A percentile compares a stretch with the other conserved stretches of the same genome.
phyloP scores from a whole-genome alignment of 768 basidiomycete species.

The Myochromella boudieri region DNA sequence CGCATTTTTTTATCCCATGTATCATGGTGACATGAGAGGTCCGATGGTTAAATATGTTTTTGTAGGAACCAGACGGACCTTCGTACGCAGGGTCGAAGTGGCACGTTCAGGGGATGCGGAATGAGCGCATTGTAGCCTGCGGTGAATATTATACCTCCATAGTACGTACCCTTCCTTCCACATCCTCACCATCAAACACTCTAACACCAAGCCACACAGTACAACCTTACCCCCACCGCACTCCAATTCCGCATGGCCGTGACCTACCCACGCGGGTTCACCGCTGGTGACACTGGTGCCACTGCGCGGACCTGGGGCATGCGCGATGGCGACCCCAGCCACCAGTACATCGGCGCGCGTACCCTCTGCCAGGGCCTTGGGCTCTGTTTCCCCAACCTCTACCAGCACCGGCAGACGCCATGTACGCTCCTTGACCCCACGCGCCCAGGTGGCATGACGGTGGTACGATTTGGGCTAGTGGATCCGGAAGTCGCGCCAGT shows the following conservation, averaged over 20 bases:
- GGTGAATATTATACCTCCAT: conserved; percentile 38
- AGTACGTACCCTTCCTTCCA: conserved; percentile 28
- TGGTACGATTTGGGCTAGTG: conserved; percentile 48
- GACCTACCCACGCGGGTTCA: conserved; percentile 41
- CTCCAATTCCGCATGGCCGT: conserved; percentile 54
- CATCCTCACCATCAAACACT: too few species aligned
- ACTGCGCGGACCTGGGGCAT: conserved; percentile 52
- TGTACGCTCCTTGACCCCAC: conserved; percentile 39
- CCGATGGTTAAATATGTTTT: conserved; percentile 4
- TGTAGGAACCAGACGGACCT: conserved; percentile 31
- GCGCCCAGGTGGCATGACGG: conserved; percentile 40
- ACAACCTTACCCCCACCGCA: conserved; percentile 38
- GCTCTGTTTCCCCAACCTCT: conserved; percentile 57
- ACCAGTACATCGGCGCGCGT: conserved; percentile 46
- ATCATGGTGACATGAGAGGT: background rate
- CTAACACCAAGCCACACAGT: too few species aligned
- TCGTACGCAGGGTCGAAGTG: conserved; percentile 36
- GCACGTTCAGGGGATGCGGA: conserved; percentile 55
- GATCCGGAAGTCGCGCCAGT: conserved; percentile 43
- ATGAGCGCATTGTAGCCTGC: conserved; percentile 50
- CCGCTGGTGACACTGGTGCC: conserved; percentile 44
- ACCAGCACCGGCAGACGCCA: conserved; percentile 43
- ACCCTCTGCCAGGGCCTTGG: conserved; percentile 34
- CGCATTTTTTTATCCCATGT: too few species aligned
- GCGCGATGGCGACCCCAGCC: conserved; percentile 41